Conservation (phyloP, 805 yeast species). For the Lachancea mirantina region DNA sequence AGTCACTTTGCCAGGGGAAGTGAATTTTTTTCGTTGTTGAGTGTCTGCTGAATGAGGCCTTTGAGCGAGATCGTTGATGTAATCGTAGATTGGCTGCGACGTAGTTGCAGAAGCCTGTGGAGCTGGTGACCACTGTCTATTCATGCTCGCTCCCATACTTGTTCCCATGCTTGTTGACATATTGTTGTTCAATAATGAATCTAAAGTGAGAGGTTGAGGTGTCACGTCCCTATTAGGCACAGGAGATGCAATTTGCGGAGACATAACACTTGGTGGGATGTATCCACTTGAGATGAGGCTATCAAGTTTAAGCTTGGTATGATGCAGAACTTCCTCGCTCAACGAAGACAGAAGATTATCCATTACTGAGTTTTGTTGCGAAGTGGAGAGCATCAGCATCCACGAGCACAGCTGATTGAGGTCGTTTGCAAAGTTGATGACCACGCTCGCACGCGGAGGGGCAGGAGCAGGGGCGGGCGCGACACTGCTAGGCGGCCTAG, state of each 20-base stretch:
- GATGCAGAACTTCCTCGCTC: constrained; percentile 44
- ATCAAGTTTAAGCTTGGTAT: constrained; percentile 44
- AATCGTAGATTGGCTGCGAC: constrained; percentile 21
- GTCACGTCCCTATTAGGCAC: constrained; percentile 17
- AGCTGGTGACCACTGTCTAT: constrained; percentile 22
- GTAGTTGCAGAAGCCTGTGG: constrained; percentile 39
- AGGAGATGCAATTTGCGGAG: constrained; percentile 24
- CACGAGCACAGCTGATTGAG: constrained; percentile 44
- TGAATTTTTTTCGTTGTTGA: constrained; percentile 11
- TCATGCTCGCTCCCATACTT: constrained; percentile 7
- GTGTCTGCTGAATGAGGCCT: constrained; percentile 42
- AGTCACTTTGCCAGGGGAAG: constrained; percentile 10
- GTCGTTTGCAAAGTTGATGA: constrained; percentile 41
- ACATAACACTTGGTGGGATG: constrained; percentile 18
- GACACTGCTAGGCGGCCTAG: constrained; percentile 17
- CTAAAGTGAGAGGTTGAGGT: constrained; percentile 34
- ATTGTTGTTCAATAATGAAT: constrained; percentile 32
- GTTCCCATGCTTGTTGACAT: constrained; percentile 1
- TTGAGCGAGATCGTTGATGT: constrained; percentile 29
- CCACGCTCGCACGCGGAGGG: constrained; percentile 14
- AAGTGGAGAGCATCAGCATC: constrained; percentile 44
- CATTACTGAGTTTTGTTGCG: constrained; percentile 45
- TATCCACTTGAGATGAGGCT: constrained; percentile 22
- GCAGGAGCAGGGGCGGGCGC: constrained; percentile 7
- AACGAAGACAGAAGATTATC: constrained; percentile 46